These are phyloP conservation scores for Arthrobotrys pseudoclavata DNA, from an alignment of 2,329 filamentous ascomycete genomes.

Conservation along the genomic window DNA sequence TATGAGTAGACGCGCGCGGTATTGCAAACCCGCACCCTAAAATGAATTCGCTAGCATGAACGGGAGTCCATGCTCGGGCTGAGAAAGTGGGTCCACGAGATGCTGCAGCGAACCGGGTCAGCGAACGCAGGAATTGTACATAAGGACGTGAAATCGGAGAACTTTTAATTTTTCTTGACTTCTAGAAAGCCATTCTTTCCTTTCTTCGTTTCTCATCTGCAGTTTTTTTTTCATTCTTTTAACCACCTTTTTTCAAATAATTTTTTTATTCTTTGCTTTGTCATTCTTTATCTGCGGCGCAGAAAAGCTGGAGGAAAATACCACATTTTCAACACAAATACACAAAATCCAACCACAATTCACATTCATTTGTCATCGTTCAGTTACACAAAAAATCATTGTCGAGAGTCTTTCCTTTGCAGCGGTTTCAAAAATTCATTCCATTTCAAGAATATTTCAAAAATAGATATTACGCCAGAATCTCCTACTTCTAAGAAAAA, in stretches of 20 bases:
- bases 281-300: conserved; percentile 48
- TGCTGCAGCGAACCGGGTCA: conserved; percentile 17
- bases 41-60: conserved; percentile 13
- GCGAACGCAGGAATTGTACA: conserved; percentile 25
- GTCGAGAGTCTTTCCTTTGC: neutral
- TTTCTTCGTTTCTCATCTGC: conserved; percentile 30
- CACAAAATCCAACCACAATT: conserved; percentile 5
- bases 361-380: conserved; percentile 28
- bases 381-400: conserved; percentile 17
- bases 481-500: conserved; percentile 15
- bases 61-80: neutral
- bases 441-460: neutral
- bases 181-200: conserved; percentile 51
- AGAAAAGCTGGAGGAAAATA: conserved; percentile 51
- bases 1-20: conserved; percentile 45
- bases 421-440: conserved; percentile 4
- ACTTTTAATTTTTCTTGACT: conserved; percentile 7
- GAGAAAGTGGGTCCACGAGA: conserved; percentile 6
- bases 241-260: neutral
- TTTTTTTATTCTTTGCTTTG: conserved; percentile 13
- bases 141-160: conserved; percentile 31
- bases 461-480: conserved; percentile 29
- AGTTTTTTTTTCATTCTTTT: conserved; percentile 1
- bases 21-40: conserved; percentile 42
- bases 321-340: conserved; percentile 48